Evolutionary conservation across 1,139 yeast species (phyloP), one percentile per base, ranked within the genome.

Genomic region (Saccharomyces hybrid): DNA sequence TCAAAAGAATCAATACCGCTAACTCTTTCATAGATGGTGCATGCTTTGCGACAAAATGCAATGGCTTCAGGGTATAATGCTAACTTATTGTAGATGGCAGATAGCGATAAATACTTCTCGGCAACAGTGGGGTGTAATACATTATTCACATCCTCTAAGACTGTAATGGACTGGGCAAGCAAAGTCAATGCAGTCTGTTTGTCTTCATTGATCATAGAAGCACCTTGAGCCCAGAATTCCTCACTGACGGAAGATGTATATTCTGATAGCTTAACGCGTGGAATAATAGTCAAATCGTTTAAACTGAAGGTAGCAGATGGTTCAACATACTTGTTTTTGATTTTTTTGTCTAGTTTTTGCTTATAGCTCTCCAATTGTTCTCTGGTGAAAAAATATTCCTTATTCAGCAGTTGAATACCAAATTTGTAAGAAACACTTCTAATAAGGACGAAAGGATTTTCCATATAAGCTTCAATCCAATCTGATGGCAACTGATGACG

Each of bases 71-170:
- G 72, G 49, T 73, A 70, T 62, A 78, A 73, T 11, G 84, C 83
- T 50, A 83, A 69, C 57, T 85, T 89, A 58, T 82, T 80, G 72
- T 83, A 86, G 26, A 83, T 72, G 60, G 84, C 83, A 11, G 96
- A 84, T 49, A 88, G 75, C 32, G 80, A 75, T 47, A 82, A 75
- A 67, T 84, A 87, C 47, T 84, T 83, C 54, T 79, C 80, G 19
- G 93, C 90, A 46, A 93, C 88, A 62, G 86, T 90, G 9, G 86
- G 80, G 66, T 90, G 95, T 34, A 93, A 79, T 47, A 79, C 72
- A 25, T 98, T 97, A 64, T 88, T 88, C 32, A 88, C 82, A 67
- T 90, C 96, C 68, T 91, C 96, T 61, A 83, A 82, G 55, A 89
- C 78, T 4, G 85, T 74, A 50, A 88, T 73, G 49, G 95, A 78